phyloP scores from a whole-genome alignment of 345 rosid species.

The Atalantia buxifolia region DNA sequence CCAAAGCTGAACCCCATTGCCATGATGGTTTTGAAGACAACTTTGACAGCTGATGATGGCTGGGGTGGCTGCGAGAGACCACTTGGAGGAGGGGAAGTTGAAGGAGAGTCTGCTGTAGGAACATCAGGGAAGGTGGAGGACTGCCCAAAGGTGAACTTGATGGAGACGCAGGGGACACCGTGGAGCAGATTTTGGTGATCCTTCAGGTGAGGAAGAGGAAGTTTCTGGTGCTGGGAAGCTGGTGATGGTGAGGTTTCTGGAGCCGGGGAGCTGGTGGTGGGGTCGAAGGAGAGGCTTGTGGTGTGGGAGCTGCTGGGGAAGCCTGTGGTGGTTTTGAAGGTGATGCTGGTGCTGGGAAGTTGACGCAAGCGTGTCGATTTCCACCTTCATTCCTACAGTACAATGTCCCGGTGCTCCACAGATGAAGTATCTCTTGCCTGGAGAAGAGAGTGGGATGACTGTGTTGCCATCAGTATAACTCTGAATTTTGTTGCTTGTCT shows the following conservation, averaged over 20 bases:
- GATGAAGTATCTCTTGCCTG: conserved; percentile 80
- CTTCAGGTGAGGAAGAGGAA: conserved; percentile 11
- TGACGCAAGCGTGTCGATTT: conserved; percentile 43
- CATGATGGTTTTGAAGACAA: conserved; percentile 11
- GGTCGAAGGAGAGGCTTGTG: background rate
- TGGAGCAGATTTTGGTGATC: conserved; percentile 12
- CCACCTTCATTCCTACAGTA: conserved; percentile 64
- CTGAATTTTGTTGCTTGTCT: conserved; percentile 36
- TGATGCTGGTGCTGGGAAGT: conserved; percentile 25
- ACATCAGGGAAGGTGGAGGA: conserved; percentile 13
- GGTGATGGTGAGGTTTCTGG: conserved; percentile 8
- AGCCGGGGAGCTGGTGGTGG: conserved; percentile 13
- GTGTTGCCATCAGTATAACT: conserved; percentile 51
- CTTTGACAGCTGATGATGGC: conserved; percentile 31
- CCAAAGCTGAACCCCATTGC: conserved; percentile 7
- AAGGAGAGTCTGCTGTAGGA: conserved; percentile 24
- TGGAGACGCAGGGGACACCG: conserved; percentile 2
- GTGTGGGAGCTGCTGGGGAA: conserved; percentile 7
- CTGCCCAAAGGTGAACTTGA: conserved; percentile 8
- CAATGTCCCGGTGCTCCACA: conserved; percentile 74
- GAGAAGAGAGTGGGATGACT: conserved; percentile 46
- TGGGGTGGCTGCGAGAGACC: conserved; percentile 10
- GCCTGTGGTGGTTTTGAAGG: conserved; percentile 21
- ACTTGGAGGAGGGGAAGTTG: conserved; percentile 13
- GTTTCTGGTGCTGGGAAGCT: conserved; percentile 14